Percentiles rank a stretch among this genome's conserved stretches.
These are phyloP conservation scores for Malassezia obtusa DNA, from an alignment of 1,284 basidiomycete species.

Conservation along the genomic window DNA sequence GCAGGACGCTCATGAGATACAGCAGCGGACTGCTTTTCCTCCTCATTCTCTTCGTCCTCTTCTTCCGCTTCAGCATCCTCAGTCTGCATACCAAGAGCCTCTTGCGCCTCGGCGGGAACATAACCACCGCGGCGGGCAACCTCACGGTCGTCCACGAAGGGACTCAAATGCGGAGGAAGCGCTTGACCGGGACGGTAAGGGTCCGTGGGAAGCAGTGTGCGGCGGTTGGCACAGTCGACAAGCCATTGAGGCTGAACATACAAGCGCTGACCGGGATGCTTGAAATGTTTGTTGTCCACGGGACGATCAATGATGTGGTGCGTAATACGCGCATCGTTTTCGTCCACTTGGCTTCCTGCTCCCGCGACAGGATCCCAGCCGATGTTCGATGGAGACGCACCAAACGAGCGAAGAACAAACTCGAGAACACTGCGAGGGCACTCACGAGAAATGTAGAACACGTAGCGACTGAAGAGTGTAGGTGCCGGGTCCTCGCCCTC, in stretches of 20 bases:
- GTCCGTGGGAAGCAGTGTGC: constrained; percentile 73
- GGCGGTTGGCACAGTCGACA: constrained; percentile 85
- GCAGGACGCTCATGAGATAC: constrained; percentile 21
- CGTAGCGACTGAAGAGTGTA: constrained; percentile 69
- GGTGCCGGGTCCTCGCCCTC: constrained; percentile 22
- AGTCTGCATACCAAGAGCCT: constrained; percentile 49
- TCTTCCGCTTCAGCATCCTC: constrained; percentile 56
- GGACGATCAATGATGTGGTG: constrained; percentile 95
- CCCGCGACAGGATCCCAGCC: constrained; percentile 77
- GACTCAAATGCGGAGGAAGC: constrained; percentile 89
- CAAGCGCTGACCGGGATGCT: constrained; percentile 56
- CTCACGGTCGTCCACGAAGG: constrained; percentile 72
- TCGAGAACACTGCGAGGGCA: constrained; percentile 86
- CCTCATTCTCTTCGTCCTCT: constrained; percentile 30
- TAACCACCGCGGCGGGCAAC: constrained; percentile 50
- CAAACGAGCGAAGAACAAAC: constrained; percentile 84
- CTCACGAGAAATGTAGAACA: constrained; percentile 90
- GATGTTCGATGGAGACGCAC: constrained; percentile 59
- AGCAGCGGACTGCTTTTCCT: constrained; percentile 43
- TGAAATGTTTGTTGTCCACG: constrained; percentile 30
- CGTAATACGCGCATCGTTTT: constrained; percentile 62
- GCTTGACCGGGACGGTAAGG: constrained; percentile 75
- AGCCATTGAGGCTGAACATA: constrained; percentile 98
- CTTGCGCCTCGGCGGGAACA: constrained; percentile 49
- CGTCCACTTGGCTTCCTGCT: constrained; percentile 67